A percentile compares a stretch with the other conserved stretches of the same genome.
These are phyloP conservation scores for Carex cristatella DNA, from an alignment of 176 grass and related monocot genomes.

Conservation along the genomic window DNA sequence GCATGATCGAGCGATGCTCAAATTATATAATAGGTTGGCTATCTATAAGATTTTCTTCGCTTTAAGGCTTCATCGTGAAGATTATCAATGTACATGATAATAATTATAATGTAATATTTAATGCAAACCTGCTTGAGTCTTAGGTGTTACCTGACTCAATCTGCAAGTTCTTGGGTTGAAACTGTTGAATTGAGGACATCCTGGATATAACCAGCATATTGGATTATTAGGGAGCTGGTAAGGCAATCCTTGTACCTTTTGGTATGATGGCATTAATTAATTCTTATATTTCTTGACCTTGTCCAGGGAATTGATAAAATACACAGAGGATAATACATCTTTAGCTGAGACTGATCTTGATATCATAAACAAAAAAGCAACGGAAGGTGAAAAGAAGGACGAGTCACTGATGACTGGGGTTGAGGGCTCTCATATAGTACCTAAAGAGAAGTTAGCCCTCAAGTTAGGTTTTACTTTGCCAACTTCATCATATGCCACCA, in stretches of 20 bases:
- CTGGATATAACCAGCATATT: neutral
- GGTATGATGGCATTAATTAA: neutral
- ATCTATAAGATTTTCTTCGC: neutral
- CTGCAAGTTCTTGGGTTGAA: neutral
- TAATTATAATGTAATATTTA: neutral
- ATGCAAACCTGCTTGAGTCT: neutral
- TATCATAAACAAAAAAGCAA: conserved; percentile 38
- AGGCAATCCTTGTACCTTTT: neutral
- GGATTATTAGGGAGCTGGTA: neutral
- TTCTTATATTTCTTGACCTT: neutral
- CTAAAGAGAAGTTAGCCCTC: conserved; percentile 49
- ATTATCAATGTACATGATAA: neutral
- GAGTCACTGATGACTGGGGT: conserved; percentile 30
- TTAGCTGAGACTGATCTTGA: conserved; percentile 83
- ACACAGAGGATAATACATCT: conserved; percentile 60
- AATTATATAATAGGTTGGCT: neutral
- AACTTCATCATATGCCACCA: conserved; percentile 84
- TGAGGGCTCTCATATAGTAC: conserved; percentile 30
- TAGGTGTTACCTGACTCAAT: neutral
- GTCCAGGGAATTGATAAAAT: conserved; percentile 68
- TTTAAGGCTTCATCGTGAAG: neutral
- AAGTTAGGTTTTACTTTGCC: conserved; percentile 89
- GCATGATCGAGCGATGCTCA: neutral
- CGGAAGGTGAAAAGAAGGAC: conserved; percentile 28
- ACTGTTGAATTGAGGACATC: neutral